Conservation (phyloP, 2,329 filamentous ascomycete species). For the Aspergillus chevalieri region DNA sequence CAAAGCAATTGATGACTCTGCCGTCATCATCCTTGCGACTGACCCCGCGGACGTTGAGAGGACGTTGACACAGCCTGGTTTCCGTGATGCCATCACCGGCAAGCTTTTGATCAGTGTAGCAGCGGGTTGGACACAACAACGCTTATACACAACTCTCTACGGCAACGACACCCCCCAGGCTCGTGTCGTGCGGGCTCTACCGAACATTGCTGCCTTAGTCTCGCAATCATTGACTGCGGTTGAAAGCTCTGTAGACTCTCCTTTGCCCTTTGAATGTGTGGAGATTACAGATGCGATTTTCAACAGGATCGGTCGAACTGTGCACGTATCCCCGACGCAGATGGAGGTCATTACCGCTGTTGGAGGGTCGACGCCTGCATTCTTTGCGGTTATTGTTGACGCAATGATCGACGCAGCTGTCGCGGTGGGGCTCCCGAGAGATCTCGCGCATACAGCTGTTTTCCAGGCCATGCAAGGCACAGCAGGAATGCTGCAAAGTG, state of each 20-base stretch:
- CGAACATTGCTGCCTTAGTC: slow-evolving; percentile 42
- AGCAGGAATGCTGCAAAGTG: slow-evolving; percentile 51
- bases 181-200: slow-evolving; percentile 37
- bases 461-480: slow-evolving; percentile 58
- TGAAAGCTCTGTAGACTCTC: slow-evolving; percentile 39
- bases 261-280: slow-evolving; percentile 37
- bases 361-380: slow-evolving; percentile 57
- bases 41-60: slow-evolving; percentile 42
- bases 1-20: slow-evolving; percentile 29
- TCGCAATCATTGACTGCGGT: slow-evolving; percentile 46
- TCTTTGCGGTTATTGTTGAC: slow-evolving; percentile 55
- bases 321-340: slow-evolving; percentile 45
- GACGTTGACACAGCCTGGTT: slow-evolving; percentile 32
- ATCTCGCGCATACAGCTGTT: slow-evolving; percentile 56
- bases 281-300: slow-evolving; percentile 43
- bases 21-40: slow-evolving; percentile 43
- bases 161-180: slow-evolving; percentile 18
- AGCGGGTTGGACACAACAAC: slow-evolving; percentile 44
- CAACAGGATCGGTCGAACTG: slow-evolving; percentile 42
- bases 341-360: slow-evolving; percentile 56
- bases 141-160: slow-evolving; percentile 35
- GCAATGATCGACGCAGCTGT: slow-evolving; percentile 57
- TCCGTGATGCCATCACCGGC: slow-evolving; percentile 34
- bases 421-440: slow-evolving; percentile 55
- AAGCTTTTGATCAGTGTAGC: slow-evolving; percentile 50